These are phyloP conservation scores for Alternaria ventricosa DNA, from an alignment of 2,329 filamentous ascomycete species.

Conservation along the genomic window DNA sequence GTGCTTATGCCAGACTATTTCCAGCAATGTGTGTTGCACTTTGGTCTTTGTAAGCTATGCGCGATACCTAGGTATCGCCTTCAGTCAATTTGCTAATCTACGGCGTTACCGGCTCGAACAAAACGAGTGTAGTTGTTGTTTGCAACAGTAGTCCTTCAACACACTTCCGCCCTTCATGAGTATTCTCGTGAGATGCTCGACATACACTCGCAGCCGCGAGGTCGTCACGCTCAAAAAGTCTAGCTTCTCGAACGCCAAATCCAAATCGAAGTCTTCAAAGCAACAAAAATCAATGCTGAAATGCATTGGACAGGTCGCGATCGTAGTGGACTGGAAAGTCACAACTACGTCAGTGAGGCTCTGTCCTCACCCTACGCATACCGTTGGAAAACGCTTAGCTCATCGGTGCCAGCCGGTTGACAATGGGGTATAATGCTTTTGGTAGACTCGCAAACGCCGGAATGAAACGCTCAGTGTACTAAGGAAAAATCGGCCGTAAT, in stretches of 20 bases:
- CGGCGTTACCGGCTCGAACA: background rate
- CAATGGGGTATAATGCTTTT: slow-evolving; percentile 24
- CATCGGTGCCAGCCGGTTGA: slow-evolving; percentile 25
- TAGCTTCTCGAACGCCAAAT: slow-evolving; percentile 1
- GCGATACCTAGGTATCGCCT: background rate
- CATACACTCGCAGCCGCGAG: background rate
- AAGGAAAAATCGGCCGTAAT: slow-evolving; percentile 8
- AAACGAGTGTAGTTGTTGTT: background rate
- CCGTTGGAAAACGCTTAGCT: slow-evolving; percentile 14
- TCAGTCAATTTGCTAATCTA: slow-evolving; percentile 11
- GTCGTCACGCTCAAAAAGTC: background rate
- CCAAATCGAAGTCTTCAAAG: background rate
- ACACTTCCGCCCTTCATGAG: background rate
- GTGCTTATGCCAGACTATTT: background rate
- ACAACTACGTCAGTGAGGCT: slow-evolving; percentile 9
- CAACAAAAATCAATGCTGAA: slow-evolving; percentile 1
- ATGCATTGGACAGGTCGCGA: slow-evolving; percentile 10
- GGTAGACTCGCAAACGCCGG: slow-evolving; percentile 8
- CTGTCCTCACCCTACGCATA: slow-evolving; percentile 9
- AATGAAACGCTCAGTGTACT: slow-evolving; percentile 9
- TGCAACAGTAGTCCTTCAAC: background rate
- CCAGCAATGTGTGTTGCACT: background rate
- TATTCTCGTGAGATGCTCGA: background rate
- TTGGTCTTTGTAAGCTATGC: background rate
- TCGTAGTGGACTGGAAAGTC: slow-evolving; percentile 1